Base-by-base conservation (phyloP, 2,329 filamentous ascomycete genomes). In the Xylariaceae sp. region DNA sequence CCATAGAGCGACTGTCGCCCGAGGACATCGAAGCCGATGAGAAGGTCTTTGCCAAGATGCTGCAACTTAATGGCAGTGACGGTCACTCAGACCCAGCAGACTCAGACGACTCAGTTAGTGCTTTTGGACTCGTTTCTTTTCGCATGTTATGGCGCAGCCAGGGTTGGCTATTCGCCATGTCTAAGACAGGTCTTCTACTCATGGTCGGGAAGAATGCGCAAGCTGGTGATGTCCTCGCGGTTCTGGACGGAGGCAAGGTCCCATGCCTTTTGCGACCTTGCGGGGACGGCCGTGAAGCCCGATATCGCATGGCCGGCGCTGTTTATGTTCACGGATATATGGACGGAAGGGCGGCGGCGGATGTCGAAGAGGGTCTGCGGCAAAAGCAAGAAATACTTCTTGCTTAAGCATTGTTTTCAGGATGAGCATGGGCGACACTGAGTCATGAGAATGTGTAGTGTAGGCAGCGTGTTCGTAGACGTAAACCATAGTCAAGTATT, bases 281-380 rank as follows among this genome's bases (percentile, higher is more conserved):
- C 8, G 16, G 22, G 13, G 32, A 45, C 10, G 21, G 18, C 4
- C 8, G 22, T 18, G 34, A 26, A 8, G 19, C 16, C 21, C 37
- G 44, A 30, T 54, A 45, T 13, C 39, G 34, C 5, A 12, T 54
- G 15, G 15, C 49, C 44, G 18, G 39, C 22, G 9, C 47, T 15
- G n/a, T 29, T 21, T 49, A 54, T 46, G 26, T 49, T 5, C 51
- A 54, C 36, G 40, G 45, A 15, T 54, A 49, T 37, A 54, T 54
- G 51, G 46, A 54, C 37, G 51, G 51, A 42, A 26, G 30, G 15
- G 46, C 18, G 8, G 42, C 30, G 9, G 10, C 15, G 9, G 40
- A 46, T 16, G 40, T 49, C 2, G 19, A 44, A 16, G 5, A 54
- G 21, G 51, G 51, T 10, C 30, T 32, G 39, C 10, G 44, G 15